Base-by-base conservation (phyloP, 306 rosid species). In the Senna siamea region DNA sequence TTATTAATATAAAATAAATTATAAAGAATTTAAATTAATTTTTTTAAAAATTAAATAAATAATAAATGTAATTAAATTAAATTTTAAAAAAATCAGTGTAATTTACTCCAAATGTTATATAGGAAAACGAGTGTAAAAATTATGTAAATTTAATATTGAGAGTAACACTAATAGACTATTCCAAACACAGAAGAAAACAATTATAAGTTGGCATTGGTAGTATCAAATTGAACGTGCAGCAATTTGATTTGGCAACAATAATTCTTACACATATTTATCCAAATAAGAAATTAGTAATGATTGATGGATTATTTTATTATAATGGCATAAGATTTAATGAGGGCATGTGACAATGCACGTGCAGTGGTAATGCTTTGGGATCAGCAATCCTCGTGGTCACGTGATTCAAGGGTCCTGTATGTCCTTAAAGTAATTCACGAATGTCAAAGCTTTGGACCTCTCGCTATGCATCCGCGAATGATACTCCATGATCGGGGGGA, bases 361-460 rank as follows among this genome's bases (percentile, higher is more conserved):
- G 59, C 59, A 53, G 8, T 53, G 32, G 14, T 13, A 53, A 7
- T 53, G 59, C 59, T 53, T 53, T 53, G 59, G 59, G 59, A 53
- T 53, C 59, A 20, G 5, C 59, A 9, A 1, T 10, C 32, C 32
- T 9, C 14, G 59, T 53, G 26, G 32, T 53, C 59, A 53, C 59
- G 30, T 53, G 59, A 53, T 22, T 52, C 28, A 52, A 52, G 11
- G 57, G 57, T 52, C 26, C 57, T n/a, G n/a, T 5, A 52, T 2
- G 12, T 52, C 5, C 12, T 23, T 53, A 19, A 53, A 19, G 0
- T 51, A 51, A 51, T 41, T 41, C 47, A 41, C 51, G 17, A 44
- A 44, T 2, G 51, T n/a, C 51, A 1, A 44, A 44, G 3, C 51
- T 13, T 8, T 53, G 32, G 59, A 19, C 11, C 3, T 26, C 3